Evolutionary conservation across 495 filamentous ascomycete genomes (phyloP), one percentile per base, ranked within the genome.

Genomic region (Aspergillus indologenus): DNA sequence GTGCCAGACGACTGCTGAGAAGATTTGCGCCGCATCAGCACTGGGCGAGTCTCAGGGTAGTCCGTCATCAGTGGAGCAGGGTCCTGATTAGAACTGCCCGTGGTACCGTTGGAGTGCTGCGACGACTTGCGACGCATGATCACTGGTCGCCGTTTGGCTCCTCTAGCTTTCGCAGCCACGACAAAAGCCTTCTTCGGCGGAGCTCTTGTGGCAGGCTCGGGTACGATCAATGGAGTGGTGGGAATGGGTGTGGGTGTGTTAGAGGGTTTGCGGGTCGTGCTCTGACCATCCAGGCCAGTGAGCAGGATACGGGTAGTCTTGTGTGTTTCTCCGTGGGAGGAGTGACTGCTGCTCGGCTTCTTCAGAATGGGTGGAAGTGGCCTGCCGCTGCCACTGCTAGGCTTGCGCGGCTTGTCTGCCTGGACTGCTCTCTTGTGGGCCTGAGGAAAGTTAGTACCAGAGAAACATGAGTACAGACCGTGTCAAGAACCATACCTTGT

Each of bases 81-180:
- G 34, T 40, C 34, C 34, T 40, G 34, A 40, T 4, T 15, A 4
- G 34, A 29, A 9, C 26, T 29, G 9, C 26, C 26, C 4, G 26
- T 59, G 21, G 57, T 24, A 48, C 53, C 52, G 18, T 60, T 61
- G 6, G 57, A 63, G 53, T 60, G 56, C 34, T 66, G 77, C 15
- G 75, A 76, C 14, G 77, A 79, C 56, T 76, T 79, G 61, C 74
- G 73, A 23, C 77, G 71, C 54, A 69, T 71, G 26, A 77, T 60
- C 1, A 73, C 63, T 8, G 78, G 77, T 9, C 77, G 78, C 56
- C 70, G 74, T 60, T 72, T 75, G n/a, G 61, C 62, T 15, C 58
- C 50, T 42, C 68, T 70, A 45, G 61, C 55, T 46, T 71, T 74
- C 22, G 51, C 68, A 2, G 72, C 64, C 5, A 74, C 61, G 31